Conservation (phyloP, 192 early-diverging fungal species). For the Podila epicladia region DNA sequence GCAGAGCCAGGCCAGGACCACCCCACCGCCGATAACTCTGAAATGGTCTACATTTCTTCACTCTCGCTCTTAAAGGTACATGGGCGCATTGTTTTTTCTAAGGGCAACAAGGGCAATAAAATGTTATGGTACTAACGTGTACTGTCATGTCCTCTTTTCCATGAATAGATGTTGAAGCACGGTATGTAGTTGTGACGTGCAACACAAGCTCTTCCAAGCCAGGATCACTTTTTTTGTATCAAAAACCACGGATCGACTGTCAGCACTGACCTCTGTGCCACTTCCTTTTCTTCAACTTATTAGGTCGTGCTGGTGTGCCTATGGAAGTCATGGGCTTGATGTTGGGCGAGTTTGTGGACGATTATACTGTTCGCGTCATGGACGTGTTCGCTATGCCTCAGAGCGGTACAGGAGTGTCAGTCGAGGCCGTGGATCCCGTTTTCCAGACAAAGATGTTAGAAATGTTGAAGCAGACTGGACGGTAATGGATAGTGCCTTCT, state of each 20-base stretch:
- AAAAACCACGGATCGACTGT: not conserved
- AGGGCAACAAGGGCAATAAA: not conserved
- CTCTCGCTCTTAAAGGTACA: conserved; percentile 94
- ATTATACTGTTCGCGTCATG: conserved; percentile 98
- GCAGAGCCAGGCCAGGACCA: conserved; percentile 81
- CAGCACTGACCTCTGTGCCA: not conserved
- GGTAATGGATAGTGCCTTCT: conserved; percentile 54
- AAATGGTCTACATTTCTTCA: conserved; percentile 99
- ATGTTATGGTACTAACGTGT: not conserved
- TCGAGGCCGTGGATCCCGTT: conserved; percentile 99
- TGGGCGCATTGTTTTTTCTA: not conserved
- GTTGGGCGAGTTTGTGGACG: conserved; percentile 99
- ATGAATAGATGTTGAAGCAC: conserved; percentile 86
- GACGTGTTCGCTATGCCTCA: conserved; percentile 99
- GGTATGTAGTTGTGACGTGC: conserved; percentile 50
- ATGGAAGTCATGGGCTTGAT: conserved; percentile 99
- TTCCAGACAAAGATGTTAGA: conserved; percentile 99
- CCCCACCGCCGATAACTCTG: conserved; percentile 96
- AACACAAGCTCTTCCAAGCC: too few relatives aligned
- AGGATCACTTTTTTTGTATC: not conserved
- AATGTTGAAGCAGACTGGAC: conserved; percentile 99
- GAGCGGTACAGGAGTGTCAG: conserved; percentile 98
- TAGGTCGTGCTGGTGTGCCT: conserved; percentile 95
- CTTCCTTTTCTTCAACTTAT: conserved; percentile 14
- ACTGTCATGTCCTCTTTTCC: not conserved